Percentiles rank a stretch among this genome's conserved stretches.
phyloP scores from a whole-genome alignment of 1,284 basidiomycete species.

The Singerocomus rubriflavus region DNA sequence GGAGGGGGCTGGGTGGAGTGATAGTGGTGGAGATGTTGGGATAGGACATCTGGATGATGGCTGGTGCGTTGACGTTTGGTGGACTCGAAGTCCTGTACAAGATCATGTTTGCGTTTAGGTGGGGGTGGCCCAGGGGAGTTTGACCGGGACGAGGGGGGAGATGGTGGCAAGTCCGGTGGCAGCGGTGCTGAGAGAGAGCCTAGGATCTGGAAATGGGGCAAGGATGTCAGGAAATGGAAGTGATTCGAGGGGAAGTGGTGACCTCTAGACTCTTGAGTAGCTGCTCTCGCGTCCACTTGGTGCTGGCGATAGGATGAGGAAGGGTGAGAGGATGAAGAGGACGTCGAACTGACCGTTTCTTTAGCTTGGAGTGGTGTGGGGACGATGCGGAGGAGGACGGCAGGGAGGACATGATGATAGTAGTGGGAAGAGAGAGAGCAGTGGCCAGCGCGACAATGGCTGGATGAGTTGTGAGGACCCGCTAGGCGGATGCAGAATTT shows the following conservation, averaged over 20 bases:
- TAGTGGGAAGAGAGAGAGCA: slow-evolving; percentile 39
- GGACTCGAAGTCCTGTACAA: slow-evolving; percentile 42
- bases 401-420: slow-evolving; percentile 33
- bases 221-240: slow-evolving; percentile 15
- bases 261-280: slow-evolving; percentile 62
- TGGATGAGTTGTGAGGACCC: slow-evolving; percentile 33
- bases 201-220: slow-evolving; percentile 47
- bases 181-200: slow-evolving; percentile 52
- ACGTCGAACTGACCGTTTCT: slow-evolving; percentile 37
- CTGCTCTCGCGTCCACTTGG: slow-evolving; percentile 58
- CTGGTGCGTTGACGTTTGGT: slow-evolving; percentile 56
- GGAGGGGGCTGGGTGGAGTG: slow-evolving; percentile 25
- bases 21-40: slow-evolving; percentile 33
- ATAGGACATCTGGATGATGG: slow-evolving; percentile 35
- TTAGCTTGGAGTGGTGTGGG: slow-evolving; percentile 19
- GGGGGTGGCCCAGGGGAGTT: slow-evolving; percentile 51
- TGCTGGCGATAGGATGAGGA: slow-evolving; percentile 35
- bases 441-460: slow-evolving; percentile 39
- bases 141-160: slow-evolving; percentile 62
- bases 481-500: slow-evolving; percentile 35
- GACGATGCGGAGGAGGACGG: slow-evolving; percentile 30
- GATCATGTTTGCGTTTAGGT: slow-evolving; percentile 60
- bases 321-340: slow-evolving; percentile 24
- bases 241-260: slow-evolving; percentile 3
- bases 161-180: slow-evolving; percentile 62